Percentiles rank a stretch among this genome's conserved stretches.
Conservation (phyloP, 176 grass and related monocot genomes). For the Oryza glaberrima region DNA sequence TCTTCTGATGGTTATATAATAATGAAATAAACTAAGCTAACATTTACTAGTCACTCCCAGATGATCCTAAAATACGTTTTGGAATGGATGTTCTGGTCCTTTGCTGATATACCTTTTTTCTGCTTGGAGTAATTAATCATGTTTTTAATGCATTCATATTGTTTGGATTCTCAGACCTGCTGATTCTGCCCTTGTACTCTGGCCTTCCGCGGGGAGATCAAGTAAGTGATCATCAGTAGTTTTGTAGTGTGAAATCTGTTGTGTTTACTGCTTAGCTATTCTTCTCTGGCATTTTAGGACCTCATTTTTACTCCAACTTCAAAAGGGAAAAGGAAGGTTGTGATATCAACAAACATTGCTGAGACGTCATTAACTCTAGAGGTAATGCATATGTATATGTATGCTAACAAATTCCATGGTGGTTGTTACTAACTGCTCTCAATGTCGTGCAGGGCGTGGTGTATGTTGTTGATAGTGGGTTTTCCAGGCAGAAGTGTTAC, state of each 20-base stretch:
- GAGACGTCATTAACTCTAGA: constrained; percentile 95
- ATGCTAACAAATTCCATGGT: constrained; percentile 10
- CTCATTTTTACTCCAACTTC: constrained; percentile 85
- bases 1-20: constrained; percentile 16
- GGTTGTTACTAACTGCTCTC: constrained; percentile 33
- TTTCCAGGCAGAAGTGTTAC: constrained; percentile 98
- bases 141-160: constrained; percentile 47
- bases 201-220: constrained; percentile 87
- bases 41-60: constrained; percentile 11
- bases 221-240: constrained; percentile 48
- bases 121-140: background rate
- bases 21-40: constrained; percentile 31
- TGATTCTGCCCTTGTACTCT: constrained; percentile 92
- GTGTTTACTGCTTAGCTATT: constrained; percentile 23
- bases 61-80: background rate
- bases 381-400: constrained; percentile 52
- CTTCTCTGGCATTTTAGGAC: constrained; percentile 63
- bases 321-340: constrained; percentile 94
- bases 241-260: constrained; percentile 18
- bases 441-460: constrained; percentile 68
- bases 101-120: constrained; percentile 1
- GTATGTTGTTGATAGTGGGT: constrained; percentile 94
- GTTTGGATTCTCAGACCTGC: constrained; percentile 61
- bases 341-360: constrained; percentile 99
- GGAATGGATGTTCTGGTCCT: constrained; percentile 23